These are phyloP conservation scores for Colletotrichum siamense DNA, from an alignment of 2,329 filamentous ascomycete species.

Conservation along the genomic window DNA sequence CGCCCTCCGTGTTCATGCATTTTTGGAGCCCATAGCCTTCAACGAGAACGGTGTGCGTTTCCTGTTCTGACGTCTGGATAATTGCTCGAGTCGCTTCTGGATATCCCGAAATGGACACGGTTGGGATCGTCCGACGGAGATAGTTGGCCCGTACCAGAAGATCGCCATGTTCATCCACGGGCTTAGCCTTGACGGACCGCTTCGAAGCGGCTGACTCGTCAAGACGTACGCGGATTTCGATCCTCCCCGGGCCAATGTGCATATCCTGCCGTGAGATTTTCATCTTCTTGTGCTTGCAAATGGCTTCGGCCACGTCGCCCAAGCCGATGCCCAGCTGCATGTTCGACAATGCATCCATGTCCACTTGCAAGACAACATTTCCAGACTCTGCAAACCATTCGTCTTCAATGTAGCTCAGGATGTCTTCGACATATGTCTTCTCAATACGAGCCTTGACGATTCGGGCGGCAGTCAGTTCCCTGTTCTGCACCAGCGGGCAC, in stretches of 20 bases:
- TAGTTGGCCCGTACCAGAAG: slow-evolving; percentile 82
- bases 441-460: slow-evolving; percentile 94
- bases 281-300: slow-evolving; percentile 82
- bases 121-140: slow-evolving; percentile 80
- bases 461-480: slow-evolving; percentile 79
- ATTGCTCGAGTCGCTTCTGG: slow-evolving; percentile 85
- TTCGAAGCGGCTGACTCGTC: slow-evolving; percentile 54
- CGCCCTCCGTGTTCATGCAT: slow-evolving; percentile 93
- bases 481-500: slow-evolving; percentile 80
- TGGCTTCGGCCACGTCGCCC: slow-evolving; percentile 76
- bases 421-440: slow-evolving; percentile 88
- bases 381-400: slow-evolving; percentile 81
- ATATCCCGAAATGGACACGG: slow-evolving; percentile 89
- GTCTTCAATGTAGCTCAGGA: slow-evolving; percentile 83
- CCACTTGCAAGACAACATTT: slow-evolving; percentile 82
- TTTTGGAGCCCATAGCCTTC: slow-evolving; percentile 91
- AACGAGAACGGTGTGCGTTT: slow-evolving; percentile 78
- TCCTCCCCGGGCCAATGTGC: slow-evolving; percentile 63
- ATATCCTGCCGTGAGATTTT: slow-evolving; percentile 75
- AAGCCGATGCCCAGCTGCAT: slow-evolving; percentile 82
- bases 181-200: slow-evolving; percentile 51
- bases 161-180: slow-evolving; percentile 46
- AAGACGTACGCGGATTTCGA: slow-evolving; percentile 76
- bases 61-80: slow-evolving; percentile 79
- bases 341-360: slow-evolving; percentile 77